Evolutionary conservation across 73 alveolate species (phyloP), one percentile per base, ranked within the genome.

Genomic region (Paramecium bursaria): DNA sequence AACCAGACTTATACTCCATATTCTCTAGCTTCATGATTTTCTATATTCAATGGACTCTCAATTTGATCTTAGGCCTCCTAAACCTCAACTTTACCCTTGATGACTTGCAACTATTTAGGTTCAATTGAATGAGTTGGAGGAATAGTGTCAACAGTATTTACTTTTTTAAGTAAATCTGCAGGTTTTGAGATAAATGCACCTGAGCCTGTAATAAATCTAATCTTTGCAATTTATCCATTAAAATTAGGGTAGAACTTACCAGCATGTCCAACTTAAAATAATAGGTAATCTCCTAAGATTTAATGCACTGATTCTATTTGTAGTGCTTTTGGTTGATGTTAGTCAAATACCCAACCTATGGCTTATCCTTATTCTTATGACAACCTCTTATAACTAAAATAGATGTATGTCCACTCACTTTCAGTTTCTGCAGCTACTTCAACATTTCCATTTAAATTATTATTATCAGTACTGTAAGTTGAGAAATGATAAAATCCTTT

Each of bases 401-500:
- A 35, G 21, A 67, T 67, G 5, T 33, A 35, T 15, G 55, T 67
- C 82, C 60, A 67, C 44, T 67, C 82, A 2, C 60, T 17, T 35
- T 35, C 82, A 25, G 46, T 25, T 33, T 67, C 82, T 25, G 35
- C 27, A 11, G 50, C 15, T 21, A 39, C 33, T 67, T 53, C 60
- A 15, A 67, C 44, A 13, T 35, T 67, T 10, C 57, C 82, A 67
- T 67, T 67, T 0, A 67, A 23, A 67, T 67, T 67, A 22, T 67
- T 67, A 13, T 15, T 31, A 4, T n/a, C 14, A 35, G 60, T 46
- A 35, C 22, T 30, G 17, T 61, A 61, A 15, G 80, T 30, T 61
- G 80, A 61, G 49, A 61, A 61, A 61, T 61, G 80, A 61, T 61
- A 54, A 30, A 30, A 31, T 25, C 80, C 80, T 30, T 61, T 61